Conservation (phyloP, 2,329 filamentous ascomycete species). For the Cucurbitaria berberidis region DNA sequence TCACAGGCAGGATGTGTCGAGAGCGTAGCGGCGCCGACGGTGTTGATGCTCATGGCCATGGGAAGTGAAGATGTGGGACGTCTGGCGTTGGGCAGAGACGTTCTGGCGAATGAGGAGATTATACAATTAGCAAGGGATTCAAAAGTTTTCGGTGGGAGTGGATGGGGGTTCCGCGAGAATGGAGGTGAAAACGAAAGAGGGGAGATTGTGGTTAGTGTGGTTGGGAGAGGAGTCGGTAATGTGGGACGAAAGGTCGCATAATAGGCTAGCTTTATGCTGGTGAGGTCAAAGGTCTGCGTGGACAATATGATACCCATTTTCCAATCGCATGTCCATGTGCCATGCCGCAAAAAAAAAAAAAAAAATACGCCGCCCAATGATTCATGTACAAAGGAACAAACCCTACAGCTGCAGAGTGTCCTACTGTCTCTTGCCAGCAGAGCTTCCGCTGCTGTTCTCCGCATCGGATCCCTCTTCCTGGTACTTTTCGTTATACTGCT, state of each 20-base stretch:
- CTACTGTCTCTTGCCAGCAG: slow-evolving; percentile 36
- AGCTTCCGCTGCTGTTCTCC: slow-evolving; percentile 34
- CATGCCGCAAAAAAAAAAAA: slow-evolving; percentile 4
- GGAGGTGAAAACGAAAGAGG: slow-evolving; percentile 57
- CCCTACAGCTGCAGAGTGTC: background rate
- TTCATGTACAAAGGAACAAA: slow-evolving; percentile 6
- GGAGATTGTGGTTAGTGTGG: slow-evolving; percentile 87
- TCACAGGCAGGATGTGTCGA: slow-evolving; percentile 82
- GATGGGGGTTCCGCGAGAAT: slow-evolving; percentile 79
- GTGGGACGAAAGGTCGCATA: slow-evolving; percentile 86
- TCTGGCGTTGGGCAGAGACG: slow-evolving; percentile 78
- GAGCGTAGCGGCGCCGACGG: slow-evolving; percentile 71
- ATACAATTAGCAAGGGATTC: slow-evolving; percentile 84
- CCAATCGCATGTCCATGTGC: background rate
- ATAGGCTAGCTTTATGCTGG: slow-evolving; percentile 37
- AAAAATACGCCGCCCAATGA: slow-evolving; percentile 27
- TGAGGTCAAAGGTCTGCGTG: slow-evolving; percentile 1
- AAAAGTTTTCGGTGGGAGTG: slow-evolving; percentile 84
- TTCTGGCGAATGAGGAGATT: slow-evolving; percentile 80
- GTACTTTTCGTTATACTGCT: slow-evolving; percentile 43
- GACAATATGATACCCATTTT: slow-evolving; percentile 25
- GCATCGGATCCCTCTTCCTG: slow-evolving; percentile 25
- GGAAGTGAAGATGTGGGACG: slow-evolving; percentile 94
- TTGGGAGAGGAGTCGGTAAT: slow-evolving; percentile 92
- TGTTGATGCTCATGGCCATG: slow-evolving; percentile 95